phyloP scores from a whole-genome alignment of 2,329 filamentous ascomycete species.

The Colletotrichum caudatum region DNA sequence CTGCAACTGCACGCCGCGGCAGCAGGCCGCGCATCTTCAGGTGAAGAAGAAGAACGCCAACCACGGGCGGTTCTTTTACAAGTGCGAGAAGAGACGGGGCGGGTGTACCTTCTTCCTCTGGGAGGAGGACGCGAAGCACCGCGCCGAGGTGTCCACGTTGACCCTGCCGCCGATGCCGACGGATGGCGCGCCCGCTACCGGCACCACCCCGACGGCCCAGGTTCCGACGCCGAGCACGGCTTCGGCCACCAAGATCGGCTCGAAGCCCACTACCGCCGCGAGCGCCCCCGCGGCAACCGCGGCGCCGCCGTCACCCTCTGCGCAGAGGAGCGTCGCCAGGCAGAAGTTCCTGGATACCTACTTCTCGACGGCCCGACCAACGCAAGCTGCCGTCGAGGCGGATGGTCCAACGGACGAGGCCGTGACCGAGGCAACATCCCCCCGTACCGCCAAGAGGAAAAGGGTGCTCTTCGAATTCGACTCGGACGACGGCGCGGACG shows the following conservation, averaged over 20 bases:
- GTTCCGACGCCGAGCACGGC: constrained; percentile 42
- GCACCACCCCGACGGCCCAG: background rate
- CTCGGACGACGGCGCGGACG: constrained; percentile 43
- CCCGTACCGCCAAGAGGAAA: constrained; percentile 48
- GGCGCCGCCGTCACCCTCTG: constrained; percentile 38
- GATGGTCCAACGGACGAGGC: background rate
- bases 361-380: constrained; percentile 3
- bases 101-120: constrained; percentile 61
- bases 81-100: constrained; percentile 50
- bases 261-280: background rate
- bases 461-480: constrained; percentile 44
- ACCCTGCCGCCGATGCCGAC: constrained; percentile 34
- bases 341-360: constrained; percentile 37
- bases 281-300: constrained; percentile 48
- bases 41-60: constrained; percentile 55
- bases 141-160: constrained; percentile 27
- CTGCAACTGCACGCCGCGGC: constrained; percentile 59
- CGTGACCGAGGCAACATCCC: constrained; percentile 41
- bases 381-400: background rate
- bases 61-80: constrained; percentile 58
- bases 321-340: constrained; percentile 38
- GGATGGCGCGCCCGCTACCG: background rate
- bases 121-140: constrained; percentile 52
- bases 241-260: background rate
- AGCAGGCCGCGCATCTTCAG: constrained; percentile 51